phyloP scores from a whole-genome alignment of 1,139 yeast genomes.

The Blastobotrys malaysiensis region DNA sequence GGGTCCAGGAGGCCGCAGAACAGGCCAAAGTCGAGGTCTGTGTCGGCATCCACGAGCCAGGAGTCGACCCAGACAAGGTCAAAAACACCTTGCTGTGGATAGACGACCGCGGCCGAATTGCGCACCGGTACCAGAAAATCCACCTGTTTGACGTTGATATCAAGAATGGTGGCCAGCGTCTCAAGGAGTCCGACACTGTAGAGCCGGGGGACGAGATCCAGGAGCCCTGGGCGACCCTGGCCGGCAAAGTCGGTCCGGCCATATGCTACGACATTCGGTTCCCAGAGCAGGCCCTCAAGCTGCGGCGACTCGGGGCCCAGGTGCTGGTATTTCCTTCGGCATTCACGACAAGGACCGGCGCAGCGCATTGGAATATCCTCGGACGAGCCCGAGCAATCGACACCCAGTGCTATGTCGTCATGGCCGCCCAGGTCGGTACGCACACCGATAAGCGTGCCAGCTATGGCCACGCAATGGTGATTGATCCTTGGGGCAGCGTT shows the following conservation, averaged over 20 bases:
- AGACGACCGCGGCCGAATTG: slow-evolving; percentile 54
- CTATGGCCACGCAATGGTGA: slow-evolving; percentile 80
- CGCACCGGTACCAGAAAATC: slow-evolving; percentile 70
- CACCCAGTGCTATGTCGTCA: slow-evolving; percentile 76
- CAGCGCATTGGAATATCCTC: slow-evolving; percentile 80
- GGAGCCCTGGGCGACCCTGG: slow-evolving; percentile 53
- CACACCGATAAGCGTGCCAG: slow-evolving; percentile 54
- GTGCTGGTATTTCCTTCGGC: slow-evolving; percentile 83
- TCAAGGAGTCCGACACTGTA: slow-evolving; percentile 73
- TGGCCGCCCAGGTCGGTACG: slow-evolving; percentile 87
- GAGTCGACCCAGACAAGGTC: slow-evolving; percentile 36
- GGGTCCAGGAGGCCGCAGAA: neutral
- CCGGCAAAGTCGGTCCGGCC: slow-evolving; percentile 64
- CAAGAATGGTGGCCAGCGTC: slow-evolving; percentile 41
- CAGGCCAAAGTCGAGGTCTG: slow-evolving; percentile 43
- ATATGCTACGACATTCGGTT: slow-evolving; percentile 87
- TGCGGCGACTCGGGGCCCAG: slow-evolving; percentile 70
- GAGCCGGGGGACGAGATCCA: slow-evolving; percentile 63
- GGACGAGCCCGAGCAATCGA: slow-evolving; percentile 84
- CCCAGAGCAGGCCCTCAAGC: slow-evolving; percentile 68
- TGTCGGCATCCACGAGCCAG: slow-evolving; percentile 83
- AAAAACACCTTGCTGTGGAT: slow-evolving; percentile 72
- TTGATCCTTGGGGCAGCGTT: slow-evolving; percentile 89
- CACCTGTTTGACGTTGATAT: slow-evolving; percentile 89
- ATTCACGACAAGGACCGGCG: slow-evolving; percentile 85